Evolutionary conservation across 2,329 filamentous ascomycete species (phyloP), one percentile per base, ranked within the genome.

Genomic region (Pestalotiopsis sp.): DNA sequence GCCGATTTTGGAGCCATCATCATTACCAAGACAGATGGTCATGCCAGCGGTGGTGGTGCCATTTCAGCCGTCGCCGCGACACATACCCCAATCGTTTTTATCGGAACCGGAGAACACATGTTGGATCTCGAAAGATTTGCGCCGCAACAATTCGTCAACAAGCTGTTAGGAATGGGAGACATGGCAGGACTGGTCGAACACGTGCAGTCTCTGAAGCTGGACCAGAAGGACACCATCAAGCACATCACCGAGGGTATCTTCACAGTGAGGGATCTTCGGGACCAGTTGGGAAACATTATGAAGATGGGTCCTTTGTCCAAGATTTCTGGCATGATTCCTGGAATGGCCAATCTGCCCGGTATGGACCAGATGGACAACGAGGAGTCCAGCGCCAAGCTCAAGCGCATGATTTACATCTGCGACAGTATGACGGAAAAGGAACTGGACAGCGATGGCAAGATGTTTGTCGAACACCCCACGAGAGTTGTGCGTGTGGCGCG

Each of bases 211-310:
- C 88, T 99, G 65, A 98, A 97, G 79, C 88, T 98, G 64, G 95
- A 98, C 80, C 96, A 98, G 74, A 98, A 99, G 82, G 95, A 98
- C 76, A 98, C 96, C 3, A 98, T 99, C 87, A 99, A 99, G 85
- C 95, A 99, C 83, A 97, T 99, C 73, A 92, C 94, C 6, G 95
- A 98, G 77, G 96, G 96, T 68, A 95, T 98, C 71, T 99, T 98
- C 81, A 97, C 96, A 0, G 88, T 99, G 41, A 92, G 96, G 67
- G 96, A 99, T 79, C 87, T 99, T 73, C 90, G 96, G 23, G 96
- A 99, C 79, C 97, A 99, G 78, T 90, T 99, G 13, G 92, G 92
- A 69, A 98, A 98, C 77, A 98, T 99, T 77, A 98, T 98, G 94
- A 99, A 99, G 84, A 98, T 99, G 96, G 96, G 96, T 0, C 96